Evolutionary conservation across 495 filamentous ascomycete species (phyloP).

Genomic region (Lasiosphaeria hispida): DNA sequence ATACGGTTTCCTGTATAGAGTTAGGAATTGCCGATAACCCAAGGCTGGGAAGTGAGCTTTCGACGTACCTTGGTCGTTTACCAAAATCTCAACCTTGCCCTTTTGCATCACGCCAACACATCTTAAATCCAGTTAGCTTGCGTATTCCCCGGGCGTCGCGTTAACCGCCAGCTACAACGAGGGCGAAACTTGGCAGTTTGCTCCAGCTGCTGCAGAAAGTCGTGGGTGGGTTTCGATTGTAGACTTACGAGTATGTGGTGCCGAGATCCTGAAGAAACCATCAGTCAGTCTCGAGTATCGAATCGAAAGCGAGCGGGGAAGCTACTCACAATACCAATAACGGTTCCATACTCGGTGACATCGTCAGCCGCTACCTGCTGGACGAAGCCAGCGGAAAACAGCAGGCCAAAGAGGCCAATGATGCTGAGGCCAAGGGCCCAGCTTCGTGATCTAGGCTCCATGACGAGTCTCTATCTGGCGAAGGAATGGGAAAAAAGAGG

Average conservation of each 20-base stretch:
- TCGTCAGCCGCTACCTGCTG: conserved; percentile 73
- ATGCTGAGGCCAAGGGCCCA: conserved; percentile 44
- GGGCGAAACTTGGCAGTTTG: not conserved
- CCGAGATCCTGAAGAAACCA: conserved; percentile 68
- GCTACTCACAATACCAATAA: conserved; percentile 79
- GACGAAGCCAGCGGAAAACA: conserved; percentile 71
- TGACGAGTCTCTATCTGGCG: conserved; percentile 33
- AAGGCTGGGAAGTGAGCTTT: not conserved
- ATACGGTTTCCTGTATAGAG: conserved; percentile 78
- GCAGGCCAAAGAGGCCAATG: conserved; percentile 68
- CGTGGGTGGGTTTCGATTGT: not conserved
- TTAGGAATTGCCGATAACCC: conserved; percentile 2
- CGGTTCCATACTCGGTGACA: conserved; percentile 75
- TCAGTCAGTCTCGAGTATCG: conserved; percentile 12
- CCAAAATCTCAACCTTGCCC: conserved; percentile 96
- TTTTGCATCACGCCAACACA: conserved; percentile 98
- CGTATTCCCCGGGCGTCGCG: not conserved
- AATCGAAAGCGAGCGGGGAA: conserved; percentile 7
- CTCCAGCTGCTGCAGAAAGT: not conserved
- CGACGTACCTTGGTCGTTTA: conserved; percentile 72
- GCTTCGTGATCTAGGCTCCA: conserved; percentile 53
- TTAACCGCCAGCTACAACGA: not conserved
- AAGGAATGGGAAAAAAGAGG: conserved; percentile 14
- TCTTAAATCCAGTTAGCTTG: conserved; percentile 24
- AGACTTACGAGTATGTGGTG: conserved; percentile 85